Evolutionary conservation across 108 stramenopile genomes (phyloP).

Genomic region (Fistulifera pelliculosa): DNA sequence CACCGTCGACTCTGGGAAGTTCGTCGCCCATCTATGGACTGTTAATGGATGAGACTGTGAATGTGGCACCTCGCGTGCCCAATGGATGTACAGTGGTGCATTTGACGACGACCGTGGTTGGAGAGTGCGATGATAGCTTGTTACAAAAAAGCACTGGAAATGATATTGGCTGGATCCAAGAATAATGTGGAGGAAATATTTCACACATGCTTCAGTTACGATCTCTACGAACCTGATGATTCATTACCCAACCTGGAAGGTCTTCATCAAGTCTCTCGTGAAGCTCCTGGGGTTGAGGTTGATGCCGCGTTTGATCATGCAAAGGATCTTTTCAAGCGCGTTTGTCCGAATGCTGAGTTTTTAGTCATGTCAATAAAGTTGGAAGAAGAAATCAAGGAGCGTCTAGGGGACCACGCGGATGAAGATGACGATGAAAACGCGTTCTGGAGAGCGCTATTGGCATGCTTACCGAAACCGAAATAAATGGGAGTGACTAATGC

Average conservation of each 20-base stretch:
- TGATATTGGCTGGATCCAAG: conserved; percentile 10
- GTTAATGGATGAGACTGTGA: conserved; percentile 44
- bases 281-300: conserved; percentile 38
- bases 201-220: conserved; percentile 26
- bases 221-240: not conserved
- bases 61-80: conserved; percentile 37
- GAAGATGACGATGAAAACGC: conserved; percentile 59
- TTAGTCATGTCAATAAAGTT: conserved; percentile 40
- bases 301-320: conserved; percentile 72
- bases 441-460: conserved; percentile 63
- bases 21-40: conserved; percentile 52
- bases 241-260: conserved; percentile 12
- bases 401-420: conserved; percentile 27
- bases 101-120: conserved; percentile 39
- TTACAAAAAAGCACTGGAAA: conserved; percentile 20
- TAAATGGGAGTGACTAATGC: not conserved
- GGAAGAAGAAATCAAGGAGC: conserved; percentile 42
- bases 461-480: conserved; percentile 24
- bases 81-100: conserved; percentile 48
- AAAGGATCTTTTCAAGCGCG: conserved; percentile 43
- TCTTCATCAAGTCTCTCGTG: conserved; percentile 38
- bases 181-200: conserved; percentile 25
- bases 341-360: conserved; percentile 66
- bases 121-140: conserved; percentile 10
- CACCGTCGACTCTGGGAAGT: conserved; percentile 35